Percentiles rank a stretch among this genome's conserved stretches.
Evolutionary conservation across 2,329 filamentous ascomycete species (phyloP).

Genomic region (Neonectria ditissima): DNA sequence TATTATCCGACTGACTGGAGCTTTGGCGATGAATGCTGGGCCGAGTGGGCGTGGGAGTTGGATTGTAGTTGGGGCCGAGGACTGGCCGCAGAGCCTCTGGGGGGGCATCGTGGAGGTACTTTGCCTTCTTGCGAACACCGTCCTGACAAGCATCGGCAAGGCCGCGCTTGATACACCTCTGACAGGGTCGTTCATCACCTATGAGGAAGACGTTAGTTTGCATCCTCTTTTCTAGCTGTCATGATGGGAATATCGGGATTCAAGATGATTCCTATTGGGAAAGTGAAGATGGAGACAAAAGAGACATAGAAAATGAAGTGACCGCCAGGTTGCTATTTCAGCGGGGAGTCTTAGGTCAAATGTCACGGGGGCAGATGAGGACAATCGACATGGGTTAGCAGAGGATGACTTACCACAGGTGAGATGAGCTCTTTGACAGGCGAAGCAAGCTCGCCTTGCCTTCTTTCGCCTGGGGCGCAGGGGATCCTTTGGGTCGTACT

Average conservation of each 20-base stretch:
- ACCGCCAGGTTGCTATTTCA: not conserved
- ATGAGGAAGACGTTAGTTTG: constrained; percentile 36
- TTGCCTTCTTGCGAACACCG: constrained; percentile 97
- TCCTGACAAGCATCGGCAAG: constrained; percentile 94
- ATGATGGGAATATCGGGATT: constrained; percentile 17
- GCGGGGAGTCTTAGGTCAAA: constrained; percentile 19
- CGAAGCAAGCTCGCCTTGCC: constrained; percentile 93
- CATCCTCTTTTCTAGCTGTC: constrained; percentile 16
- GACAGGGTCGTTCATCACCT: constrained; percentile 96
- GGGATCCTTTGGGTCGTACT: constrained; percentile 88
- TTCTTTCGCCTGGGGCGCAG: constrained; percentile 92
- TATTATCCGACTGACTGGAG: constrained; percentile 61
- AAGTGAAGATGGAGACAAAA: not conserved
- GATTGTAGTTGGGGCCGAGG: constrained; percentile 77
- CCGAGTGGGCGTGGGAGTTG: constrained; percentile 60
- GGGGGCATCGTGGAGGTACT: constrained; percentile 97
- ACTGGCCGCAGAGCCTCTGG: constrained; percentile 91
- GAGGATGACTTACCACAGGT: constrained; percentile 86
- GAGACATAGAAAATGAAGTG: not conserved
- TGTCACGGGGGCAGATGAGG: constrained; percentile 26
- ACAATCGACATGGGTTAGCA: constrained; percentile 16
- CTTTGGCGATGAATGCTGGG: constrained; percentile 61
- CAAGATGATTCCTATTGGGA: constrained; percentile 1
- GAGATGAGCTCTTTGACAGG: constrained; percentile 95
- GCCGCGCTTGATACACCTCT: constrained; percentile 92